These are phyloP conservation scores for Talaromyces sp. DNA, from an alignment of 2,329 filamentous ascomycete species.

Conservation along the genomic window DNA sequence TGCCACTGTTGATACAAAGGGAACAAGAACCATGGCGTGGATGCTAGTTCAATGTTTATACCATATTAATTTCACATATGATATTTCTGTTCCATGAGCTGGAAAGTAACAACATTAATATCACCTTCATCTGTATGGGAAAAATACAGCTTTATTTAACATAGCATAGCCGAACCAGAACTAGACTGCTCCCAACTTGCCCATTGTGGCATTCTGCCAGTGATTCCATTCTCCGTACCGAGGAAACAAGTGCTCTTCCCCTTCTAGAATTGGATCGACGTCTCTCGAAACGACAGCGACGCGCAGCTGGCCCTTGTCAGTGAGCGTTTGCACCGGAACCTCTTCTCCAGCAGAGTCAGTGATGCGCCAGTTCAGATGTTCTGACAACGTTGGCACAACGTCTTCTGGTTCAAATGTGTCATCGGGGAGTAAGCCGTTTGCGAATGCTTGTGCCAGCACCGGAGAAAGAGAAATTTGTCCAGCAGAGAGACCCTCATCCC, in stretches of 20 bases:
- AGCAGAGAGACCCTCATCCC: neutral
- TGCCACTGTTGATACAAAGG: neutral
- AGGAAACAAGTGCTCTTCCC: slow-evolving; percentile 11
- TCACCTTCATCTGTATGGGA: neutral
- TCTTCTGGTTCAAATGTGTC: slow-evolving; percentile 6
- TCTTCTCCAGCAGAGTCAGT: slow-evolving; percentile 12
- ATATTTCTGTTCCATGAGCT: neutral
- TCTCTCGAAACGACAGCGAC: slow-evolving; percentile 14
- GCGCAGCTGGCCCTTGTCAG: slow-evolving; percentile 11
- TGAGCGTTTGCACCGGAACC: slow-evolving; percentile 14
- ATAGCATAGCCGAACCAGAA: neutral
- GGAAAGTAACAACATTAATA: neutral
- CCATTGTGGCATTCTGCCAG: slow-evolving; percentile 6
- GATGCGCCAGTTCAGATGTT: slow-evolving; percentile 18
- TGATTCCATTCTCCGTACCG: slow-evolving; percentile 20
- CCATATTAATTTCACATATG: neutral
- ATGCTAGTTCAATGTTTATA: no score
- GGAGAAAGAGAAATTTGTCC: slow-evolving; percentile 16
- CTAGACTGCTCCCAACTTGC: slow-evolving; percentile 9
- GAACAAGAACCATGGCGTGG: no score
- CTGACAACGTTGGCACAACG: slow-evolving; percentile 14
- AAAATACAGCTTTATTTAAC: neutral
- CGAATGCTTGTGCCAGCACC: slow-evolving; percentile 12
- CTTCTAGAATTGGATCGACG: slow-evolving; percentile 13
- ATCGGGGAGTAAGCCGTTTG: slow-evolving; percentile 8